Evolutionary conservation across 2,329 filamentous ascomycete species (phyloP).

Genomic region (Canariomyces notabilis): DNA sequence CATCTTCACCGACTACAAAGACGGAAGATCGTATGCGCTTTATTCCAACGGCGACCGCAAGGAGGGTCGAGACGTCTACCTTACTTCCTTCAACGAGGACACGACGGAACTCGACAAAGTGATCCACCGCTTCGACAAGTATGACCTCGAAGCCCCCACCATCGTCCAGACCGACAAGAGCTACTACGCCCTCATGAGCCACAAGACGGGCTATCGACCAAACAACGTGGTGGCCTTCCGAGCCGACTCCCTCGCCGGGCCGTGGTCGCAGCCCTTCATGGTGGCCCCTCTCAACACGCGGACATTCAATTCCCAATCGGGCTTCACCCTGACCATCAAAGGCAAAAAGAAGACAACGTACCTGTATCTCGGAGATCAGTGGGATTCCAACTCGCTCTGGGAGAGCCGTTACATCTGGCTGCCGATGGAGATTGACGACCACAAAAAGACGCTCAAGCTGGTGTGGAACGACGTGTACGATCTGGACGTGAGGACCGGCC

Average conservation of each 20-base stretch:
- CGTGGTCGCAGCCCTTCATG: conserved; percentile 52
- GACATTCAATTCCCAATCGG: conserved; percentile 49
- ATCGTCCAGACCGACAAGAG: conserved; percentile 53
- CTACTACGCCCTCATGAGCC: conserved; percentile 55
- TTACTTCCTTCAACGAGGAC: conserved; percentile 46
- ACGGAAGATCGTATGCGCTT: conserved; percentile 47
- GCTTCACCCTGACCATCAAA: conserved; percentile 43
- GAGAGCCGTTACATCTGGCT: conserved; percentile 55
- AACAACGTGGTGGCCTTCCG: conserved; percentile 55
- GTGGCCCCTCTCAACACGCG: conserved; percentile 46
- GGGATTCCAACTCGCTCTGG: conserved; percentile 53
- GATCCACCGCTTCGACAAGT: conserved; percentile 55
- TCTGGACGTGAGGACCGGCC: conserved; percentile 47
- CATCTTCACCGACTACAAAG: conserved; percentile 52
- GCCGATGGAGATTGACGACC: conserved; percentile 47
- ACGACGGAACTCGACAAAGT: conserved; percentile 45
- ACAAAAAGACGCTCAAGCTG: conserved; percentile 44
- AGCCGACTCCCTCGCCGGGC: conserved; percentile 44
- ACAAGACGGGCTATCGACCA: conserved; percentile 55
- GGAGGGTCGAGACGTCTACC: conserved; percentile 50
- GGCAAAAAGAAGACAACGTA: conserved; percentile 46
- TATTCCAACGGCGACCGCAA: conserved; percentile 52
- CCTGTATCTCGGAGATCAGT: conserved; percentile 48
- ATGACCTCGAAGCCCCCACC: conserved; percentile 51
- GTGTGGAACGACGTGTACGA: conserved; percentile 55